Conservation (phyloP, 2,329 filamentous ascomycete species). For the Endoconidiophora laricicola region DNA sequence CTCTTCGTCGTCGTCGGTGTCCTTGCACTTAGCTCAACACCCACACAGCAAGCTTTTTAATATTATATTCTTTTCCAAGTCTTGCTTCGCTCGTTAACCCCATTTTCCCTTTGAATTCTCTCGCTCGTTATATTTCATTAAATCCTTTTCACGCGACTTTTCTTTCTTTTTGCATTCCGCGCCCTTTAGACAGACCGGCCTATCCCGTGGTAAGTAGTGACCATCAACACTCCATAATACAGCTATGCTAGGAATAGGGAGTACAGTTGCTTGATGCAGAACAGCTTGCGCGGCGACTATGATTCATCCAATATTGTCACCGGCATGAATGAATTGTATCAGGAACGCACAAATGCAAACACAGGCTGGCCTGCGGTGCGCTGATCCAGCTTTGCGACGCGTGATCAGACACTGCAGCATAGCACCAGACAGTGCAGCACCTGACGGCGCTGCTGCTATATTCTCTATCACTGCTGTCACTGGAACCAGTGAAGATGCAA, state of each 20-base stretch:
- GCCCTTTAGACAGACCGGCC: neutral
- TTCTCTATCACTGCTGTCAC: neutral
- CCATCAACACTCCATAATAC: too few species aligned
- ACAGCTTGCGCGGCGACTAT: neutral
- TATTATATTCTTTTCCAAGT: slow-evolving; percentile 10
- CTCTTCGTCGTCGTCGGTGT: slow-evolving; percentile 10
- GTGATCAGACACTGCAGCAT: neutral
- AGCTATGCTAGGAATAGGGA: neutral
- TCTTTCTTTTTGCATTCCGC: neutral
- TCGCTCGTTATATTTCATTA: neutral
- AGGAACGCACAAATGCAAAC: neutral
- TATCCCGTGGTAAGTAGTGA: slow-evolving; percentile 3
- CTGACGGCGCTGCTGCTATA: neutral
- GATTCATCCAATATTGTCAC: too few species aligned
- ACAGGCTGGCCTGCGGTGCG: neutral
- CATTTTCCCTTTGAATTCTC: slow-evolving; percentile 4
- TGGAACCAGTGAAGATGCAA: slow-evolving; percentile 4
- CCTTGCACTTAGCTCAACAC: slow-evolving; percentile 3
- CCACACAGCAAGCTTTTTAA: slow-evolving; percentile 9
- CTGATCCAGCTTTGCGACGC: slow-evolving; percentile 1
- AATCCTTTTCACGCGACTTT: neutral
- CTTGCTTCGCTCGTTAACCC: slow-evolving; percentile 11
- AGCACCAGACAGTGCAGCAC: neutral
- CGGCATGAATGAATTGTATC: neutral
- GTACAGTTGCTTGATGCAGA: neutral